These are phyloP conservation scores for Cyphellophora attinorum DNA, from an alignment of 2,329 filamentous ascomycete genomes.

Conservation along the genomic window DNA sequence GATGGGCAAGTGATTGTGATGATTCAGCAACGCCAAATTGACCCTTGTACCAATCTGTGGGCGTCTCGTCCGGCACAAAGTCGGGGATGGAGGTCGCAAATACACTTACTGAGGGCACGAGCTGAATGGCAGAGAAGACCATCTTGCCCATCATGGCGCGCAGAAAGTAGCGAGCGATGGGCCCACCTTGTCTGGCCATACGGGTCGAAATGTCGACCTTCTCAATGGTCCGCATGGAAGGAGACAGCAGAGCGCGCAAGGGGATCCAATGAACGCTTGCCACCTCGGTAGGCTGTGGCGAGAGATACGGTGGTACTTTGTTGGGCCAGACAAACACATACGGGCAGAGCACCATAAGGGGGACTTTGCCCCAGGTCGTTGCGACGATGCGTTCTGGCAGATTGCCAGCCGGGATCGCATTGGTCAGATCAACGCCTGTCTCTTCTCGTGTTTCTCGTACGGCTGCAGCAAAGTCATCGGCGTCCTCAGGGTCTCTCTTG, in stretches of 20 bases:
- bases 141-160: constrained; percentile 53
- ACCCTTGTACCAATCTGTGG: constrained; percentile 16
- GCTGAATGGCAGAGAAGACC: constrained; percentile 56
- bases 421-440: constrained; percentile 52
- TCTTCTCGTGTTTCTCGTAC: constrained; percentile 58
- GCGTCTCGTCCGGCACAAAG: constrained; percentile 14
- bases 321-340: constrained; percentile 56
- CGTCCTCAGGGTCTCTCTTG: constrained; percentile 56
- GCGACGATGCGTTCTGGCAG: constrained; percentile 57
- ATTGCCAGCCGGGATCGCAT: constrained; percentile 46
- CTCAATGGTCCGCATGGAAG: constrained; percentile 50
- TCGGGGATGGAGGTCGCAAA: constrained; percentile 43
- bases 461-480: constrained; percentile 52
- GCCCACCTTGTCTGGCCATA: constrained; percentile 46
- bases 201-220: constrained; percentile 56
- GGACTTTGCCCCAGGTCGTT: constrained; percentile 53
- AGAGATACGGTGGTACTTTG: constrained; percentile 45
- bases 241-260: constrained; percentile 50
- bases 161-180: constrained; percentile 44
- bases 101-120: constrained; percentile 52
- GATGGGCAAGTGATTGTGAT: constrained; percentile 19
- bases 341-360: constrained; percentile 60
- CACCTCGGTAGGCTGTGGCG: constrained; percentile 59
- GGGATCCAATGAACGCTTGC: constrained; percentile 62
- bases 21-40: constrained; percentile 14